Evolutionary conservation across 805 yeast genomes (phyloP).

Genomic region (Metschnikowia lachancei): DNA sequence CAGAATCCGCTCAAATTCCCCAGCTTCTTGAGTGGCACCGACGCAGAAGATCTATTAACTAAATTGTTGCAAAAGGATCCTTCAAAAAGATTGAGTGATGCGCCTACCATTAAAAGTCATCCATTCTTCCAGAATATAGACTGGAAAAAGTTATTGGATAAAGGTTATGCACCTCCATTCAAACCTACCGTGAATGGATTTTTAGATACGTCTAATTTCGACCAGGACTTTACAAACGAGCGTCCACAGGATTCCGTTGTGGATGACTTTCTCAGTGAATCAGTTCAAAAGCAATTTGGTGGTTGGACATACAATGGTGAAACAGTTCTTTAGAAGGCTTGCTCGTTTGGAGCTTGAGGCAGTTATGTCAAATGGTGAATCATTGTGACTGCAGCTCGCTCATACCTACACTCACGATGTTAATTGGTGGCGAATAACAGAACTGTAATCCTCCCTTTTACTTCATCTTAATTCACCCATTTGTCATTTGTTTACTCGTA

Average conservation of each 20-base stretch:
- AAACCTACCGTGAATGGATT: constrained; percentile 87
- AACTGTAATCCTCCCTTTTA: no score
- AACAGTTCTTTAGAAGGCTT: constrained; percentile 20
- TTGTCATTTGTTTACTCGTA: no score
- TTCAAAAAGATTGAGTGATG: constrained; percentile 71
- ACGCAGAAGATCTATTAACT: constrained; percentile 76
- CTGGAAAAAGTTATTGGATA: constrained; percentile 78
- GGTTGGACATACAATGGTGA: constrained; percentile 96
- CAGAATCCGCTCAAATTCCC: constrained; percentile 90
- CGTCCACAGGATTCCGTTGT: constrained; percentile 94
- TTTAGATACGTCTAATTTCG: constrained; percentile 90
- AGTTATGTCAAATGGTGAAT: no score
- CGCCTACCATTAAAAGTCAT: constrained; percentile 79
- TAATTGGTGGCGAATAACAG: no score
- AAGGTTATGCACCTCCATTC: constrained; percentile 92
- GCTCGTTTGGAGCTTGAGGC: background rate
- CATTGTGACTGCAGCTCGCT: no score
- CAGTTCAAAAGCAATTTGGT: constrained; percentile 97
- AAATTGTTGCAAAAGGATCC: constrained; percentile 86
- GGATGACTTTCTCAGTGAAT: constrained; percentile 84
- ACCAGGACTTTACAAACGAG: constrained; percentile 86
- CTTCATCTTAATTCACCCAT: no score
- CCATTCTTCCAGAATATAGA: constrained; percentile 85
- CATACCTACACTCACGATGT: no score
- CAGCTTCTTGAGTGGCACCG: constrained; percentile 70